Evolutionary conservation across 495 filamentous ascomycete genomes (phyloP).

Genomic region (Cercophora newfieldiana): DNA sequence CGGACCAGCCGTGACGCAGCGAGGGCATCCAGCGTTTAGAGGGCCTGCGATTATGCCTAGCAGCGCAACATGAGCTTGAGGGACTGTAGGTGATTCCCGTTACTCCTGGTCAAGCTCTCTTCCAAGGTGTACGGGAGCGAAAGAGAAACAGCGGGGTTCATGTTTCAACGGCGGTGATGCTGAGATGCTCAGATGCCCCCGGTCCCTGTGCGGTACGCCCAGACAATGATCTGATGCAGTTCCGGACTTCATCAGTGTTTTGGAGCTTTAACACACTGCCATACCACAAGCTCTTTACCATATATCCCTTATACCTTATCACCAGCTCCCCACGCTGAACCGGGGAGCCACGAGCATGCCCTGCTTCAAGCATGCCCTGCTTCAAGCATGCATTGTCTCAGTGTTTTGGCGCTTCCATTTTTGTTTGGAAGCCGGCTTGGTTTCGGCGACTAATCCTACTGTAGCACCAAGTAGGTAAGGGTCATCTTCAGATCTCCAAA

Average conservation of each 20-base stretch:
- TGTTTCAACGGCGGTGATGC: background rate
- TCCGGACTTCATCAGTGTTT: conserved; percentile 7
- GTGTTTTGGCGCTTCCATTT: background rate
- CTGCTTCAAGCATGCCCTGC: background rate
- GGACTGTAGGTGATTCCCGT: no score
- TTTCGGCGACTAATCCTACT: background rate
- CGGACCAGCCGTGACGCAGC: background rate
- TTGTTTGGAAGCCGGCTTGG: background rate
- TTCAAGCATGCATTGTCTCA: no score
- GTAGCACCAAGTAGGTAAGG: background rate
- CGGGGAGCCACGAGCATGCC: background rate
- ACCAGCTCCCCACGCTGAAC: background rate
- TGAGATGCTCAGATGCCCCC: background rate
- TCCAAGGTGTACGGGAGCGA: background rate
- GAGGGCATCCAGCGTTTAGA: background rate
- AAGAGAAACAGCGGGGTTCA: background rate
- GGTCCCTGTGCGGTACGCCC: background rate
- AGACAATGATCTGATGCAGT: background rate
- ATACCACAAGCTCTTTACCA: background rate
- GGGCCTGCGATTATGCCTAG: background rate
- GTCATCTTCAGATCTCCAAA: background rate
- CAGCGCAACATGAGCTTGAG: no score
- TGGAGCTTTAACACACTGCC: background rate
- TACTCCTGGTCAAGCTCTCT: no score
- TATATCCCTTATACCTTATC: background rate